A percentile compares a stretch with the other conserved stretches of the same genome.
phyloP scores from a whole-genome alignment of 345 rosid species.

The Hibiscus mutabilis region DNA sequence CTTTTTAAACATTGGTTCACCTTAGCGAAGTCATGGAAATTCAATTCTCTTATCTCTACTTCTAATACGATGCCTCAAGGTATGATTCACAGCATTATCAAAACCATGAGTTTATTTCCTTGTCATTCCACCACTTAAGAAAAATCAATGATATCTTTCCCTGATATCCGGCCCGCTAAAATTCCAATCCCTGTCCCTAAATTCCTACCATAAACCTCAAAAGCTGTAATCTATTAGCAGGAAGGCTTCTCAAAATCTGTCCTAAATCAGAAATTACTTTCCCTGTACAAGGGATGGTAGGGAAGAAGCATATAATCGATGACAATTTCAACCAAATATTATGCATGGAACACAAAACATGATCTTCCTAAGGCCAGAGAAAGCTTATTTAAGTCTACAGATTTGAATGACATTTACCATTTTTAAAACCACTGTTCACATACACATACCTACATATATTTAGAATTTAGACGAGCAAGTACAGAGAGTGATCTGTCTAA shows the following conservation, averaged over 20 bases:
- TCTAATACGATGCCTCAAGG: neutral
- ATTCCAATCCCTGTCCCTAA: neutral
- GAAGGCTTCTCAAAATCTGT: neutral
- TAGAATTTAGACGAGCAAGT: neutral
- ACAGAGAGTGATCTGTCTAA: neutral
- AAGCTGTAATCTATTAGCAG: neutral
- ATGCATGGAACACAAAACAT: neutral
- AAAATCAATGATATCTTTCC: neutral
- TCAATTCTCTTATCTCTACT: neutral
- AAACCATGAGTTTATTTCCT: neutral
- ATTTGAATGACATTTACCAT: neutral
- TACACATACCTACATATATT: neutral
- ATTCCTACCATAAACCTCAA: constrained; percentile 1
- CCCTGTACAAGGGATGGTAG: neutral
- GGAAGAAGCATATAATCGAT: neutral
- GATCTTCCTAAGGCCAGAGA: neutral
- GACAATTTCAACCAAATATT: neutral
- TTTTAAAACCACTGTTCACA: neutral
- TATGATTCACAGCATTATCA: neutral
- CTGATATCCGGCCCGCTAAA: neutral
- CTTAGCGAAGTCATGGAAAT: neutral
- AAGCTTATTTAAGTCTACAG: neutral
- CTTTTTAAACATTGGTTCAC: neutral
- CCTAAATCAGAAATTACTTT: neutral
- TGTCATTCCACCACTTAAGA: neutral